phyloP scores from a whole-genome alignment of 2,329 filamentous ascomycete species.

The Dissoconium aciculare region DNA sequence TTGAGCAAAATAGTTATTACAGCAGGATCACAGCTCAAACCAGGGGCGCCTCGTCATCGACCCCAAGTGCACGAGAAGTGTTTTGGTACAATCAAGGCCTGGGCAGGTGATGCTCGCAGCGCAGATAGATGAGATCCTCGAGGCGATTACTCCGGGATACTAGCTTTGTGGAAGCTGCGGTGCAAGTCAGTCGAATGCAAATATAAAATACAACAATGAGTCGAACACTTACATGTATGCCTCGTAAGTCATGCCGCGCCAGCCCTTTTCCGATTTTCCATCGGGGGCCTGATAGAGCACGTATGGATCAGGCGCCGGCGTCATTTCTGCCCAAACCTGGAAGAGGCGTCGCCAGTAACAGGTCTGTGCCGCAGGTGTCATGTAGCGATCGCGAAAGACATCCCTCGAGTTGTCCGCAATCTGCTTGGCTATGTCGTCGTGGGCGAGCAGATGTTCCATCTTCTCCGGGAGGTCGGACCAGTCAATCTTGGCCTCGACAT shows the following conservation, averaged over 20 bases:
- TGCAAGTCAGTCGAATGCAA: no score
- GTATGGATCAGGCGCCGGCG: slow-evolving; percentile 15
- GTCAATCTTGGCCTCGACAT: slow-evolving; percentile 18
- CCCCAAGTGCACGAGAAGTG: no score
- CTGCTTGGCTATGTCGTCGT: slow-evolving; percentile 13
- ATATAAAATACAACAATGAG: no score
- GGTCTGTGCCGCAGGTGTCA: slow-evolving; percentile 17
- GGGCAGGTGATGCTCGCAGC: no score
- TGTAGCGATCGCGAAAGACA: slow-evolving; percentile 15
- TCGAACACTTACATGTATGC: slow-evolving; percentile 16
- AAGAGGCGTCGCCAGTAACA: slow-evolving; percentile 23
- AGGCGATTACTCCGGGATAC: no score
- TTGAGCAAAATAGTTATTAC: no score
- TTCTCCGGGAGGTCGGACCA: slow-evolving; percentile 18
- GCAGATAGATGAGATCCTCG: no score
- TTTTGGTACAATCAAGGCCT: no score
- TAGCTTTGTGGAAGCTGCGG: no score
- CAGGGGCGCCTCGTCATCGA: no score
- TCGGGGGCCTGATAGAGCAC: slow-evolving; percentile 6
- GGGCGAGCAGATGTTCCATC: slow-evolving; percentile 15
- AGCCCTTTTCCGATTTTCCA: slow-evolving; percentile 11
- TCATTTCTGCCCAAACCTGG: slow-evolving; percentile 19
- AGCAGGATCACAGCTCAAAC: no score
- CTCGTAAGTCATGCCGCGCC: slow-evolving; percentile 18
- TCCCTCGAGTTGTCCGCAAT: slow-evolving; percentile 12